Base-by-base conservation (phyloP, 169 alveolate species). In the Cryptosporidium andersoni region DNA sequence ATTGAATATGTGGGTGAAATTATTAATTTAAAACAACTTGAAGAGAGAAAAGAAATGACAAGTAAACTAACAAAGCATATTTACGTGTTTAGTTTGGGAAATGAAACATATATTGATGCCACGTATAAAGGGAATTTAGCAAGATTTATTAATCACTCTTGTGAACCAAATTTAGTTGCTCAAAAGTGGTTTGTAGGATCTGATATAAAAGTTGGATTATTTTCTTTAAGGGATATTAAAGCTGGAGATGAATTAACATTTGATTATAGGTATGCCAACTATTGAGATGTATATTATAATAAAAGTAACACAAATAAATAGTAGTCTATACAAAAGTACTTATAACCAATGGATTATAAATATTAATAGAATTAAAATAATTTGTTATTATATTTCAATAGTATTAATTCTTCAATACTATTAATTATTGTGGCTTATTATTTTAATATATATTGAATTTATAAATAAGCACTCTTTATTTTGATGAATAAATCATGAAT, bases 111-210 rank as follows among this genome's bases (percentile, higher is more conserved):
- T 42, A 97, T 98, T 80, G 99, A 98, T 89, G 97, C 98, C 62
- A 96, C 99, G 55, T 91, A 91, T 56, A 91, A 94, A 91, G 99
- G 99, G 40, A 97, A 96, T 90, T 90, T 97, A 48, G 97, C 99
- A 1, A 89, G 99, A 74, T 96, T 97, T 88, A 96, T 98, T 11
- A 98, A 98, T 91, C 99, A 97, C 88, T 95, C 98, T 36, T 98
- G 99, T 89, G 98, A 97, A 45, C 99, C 99, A n/a, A 98, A 96
- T 91, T 96, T 99, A 63, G 92, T 95, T 51, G 95, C 98, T 9
- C 96, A 96, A 82, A 96, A 96, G 65, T 96, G 97, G 96, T 94
- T 94, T 63, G 99, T 97, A 3, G 89, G 94, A 14, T 99, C 99
- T 3, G 97, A 95, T 82, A 95, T 93, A 51, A 95, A 98, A 67